Evolutionary conservation across 2,329 filamentous ascomycete genomes (phyloP).

Genomic region (Epichloe brachyelytri): DNA sequence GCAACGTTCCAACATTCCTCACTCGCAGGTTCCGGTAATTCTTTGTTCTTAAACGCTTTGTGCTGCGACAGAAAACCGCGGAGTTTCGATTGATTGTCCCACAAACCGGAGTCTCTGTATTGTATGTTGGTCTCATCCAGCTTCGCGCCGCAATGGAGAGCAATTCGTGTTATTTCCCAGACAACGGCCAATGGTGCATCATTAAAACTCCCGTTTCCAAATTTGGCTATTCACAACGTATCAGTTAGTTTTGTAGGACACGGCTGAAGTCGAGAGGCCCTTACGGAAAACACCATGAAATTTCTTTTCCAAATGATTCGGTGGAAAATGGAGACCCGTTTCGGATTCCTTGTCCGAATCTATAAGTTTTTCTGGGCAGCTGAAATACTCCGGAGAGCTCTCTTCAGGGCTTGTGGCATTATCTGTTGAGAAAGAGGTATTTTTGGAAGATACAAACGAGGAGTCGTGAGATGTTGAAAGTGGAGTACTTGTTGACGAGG

Average conservation of each 20-base stretch:
- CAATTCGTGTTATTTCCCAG: slow-evolving; percentile 40
- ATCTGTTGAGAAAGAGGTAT: slow-evolving; percentile 4
- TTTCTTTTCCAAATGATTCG: slow-evolving; percentile 12
- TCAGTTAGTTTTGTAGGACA: neutral
- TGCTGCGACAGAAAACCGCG: slow-evolving; percentile 27
- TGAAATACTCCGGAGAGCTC: slow-evolving; percentile 9
- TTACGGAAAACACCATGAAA: slow-evolving; percentile 28
- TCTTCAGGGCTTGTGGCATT: neutral
- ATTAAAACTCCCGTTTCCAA: slow-evolving; percentile 25
- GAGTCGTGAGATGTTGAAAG: neutral
- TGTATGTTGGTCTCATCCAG: slow-evolving; percentile 20
- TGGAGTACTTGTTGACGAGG: neutral
- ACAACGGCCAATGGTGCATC: slow-evolving; percentile 33
- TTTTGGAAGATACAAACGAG: slow-evolving; percentile 1
- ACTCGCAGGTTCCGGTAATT: slow-evolving; percentile 34
- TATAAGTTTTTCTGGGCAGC: slow-evolving; percentile 8
- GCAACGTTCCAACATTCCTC: slow-evolving; percentile 33
- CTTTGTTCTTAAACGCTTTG: slow-evolving; percentile 27
- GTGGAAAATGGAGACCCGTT: too few relatives aligned
- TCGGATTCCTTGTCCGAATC: slow-evolving; percentile 1
- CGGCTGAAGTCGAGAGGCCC: slow-evolving; percentile 9
- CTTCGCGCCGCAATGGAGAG: slow-evolving; percentile 31
- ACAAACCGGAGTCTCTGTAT: slow-evolving; percentile 21
- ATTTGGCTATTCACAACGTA: slow-evolving; percentile 17
- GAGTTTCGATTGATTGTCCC: slow-evolving; percentile 31